Conservation (phyloP, 805 yeast species). For the Kluyveromyces nonfermentans region DNA sequence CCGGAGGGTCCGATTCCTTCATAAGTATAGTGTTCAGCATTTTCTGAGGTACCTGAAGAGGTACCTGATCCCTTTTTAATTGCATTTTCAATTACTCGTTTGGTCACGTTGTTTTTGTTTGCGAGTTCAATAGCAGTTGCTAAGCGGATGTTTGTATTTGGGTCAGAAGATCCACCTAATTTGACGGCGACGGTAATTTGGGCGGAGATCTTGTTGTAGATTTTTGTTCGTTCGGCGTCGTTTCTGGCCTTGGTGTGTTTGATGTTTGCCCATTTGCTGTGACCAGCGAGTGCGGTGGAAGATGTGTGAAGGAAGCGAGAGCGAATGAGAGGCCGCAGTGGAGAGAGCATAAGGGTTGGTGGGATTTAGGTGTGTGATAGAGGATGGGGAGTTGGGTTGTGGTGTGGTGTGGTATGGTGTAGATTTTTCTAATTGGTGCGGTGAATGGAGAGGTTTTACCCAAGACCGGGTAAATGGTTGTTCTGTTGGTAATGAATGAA, state of each 20-base stretch:
- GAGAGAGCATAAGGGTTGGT: no score
- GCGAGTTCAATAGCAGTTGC: slow-evolving; percentile 74
- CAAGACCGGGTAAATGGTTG: no score
- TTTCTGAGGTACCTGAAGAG: slow-evolving; percentile 37
- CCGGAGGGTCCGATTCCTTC: slow-evolving; percentile 95
- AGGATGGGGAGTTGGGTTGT: no score
- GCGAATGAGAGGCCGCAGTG: no score
- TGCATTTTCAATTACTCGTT: slow-evolving; percentile 80
- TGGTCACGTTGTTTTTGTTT: slow-evolving; percentile 60
- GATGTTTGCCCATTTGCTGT: slow-evolving; percentile 91
- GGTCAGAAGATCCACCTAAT: slow-evolving; percentile 50
- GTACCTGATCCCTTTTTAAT: slow-evolving; percentile 71
- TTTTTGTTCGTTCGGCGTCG: slow-evolving; percentile 66
- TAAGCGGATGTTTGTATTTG: slow-evolving; percentile 46
- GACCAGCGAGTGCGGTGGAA: slow-evolving; percentile 42
- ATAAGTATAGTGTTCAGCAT: slow-evolving; percentile 51
- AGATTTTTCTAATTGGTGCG: no score
- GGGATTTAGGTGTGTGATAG: no score
- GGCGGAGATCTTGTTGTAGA: slow-evolving; percentile 61
- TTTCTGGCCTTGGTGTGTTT: slow-evolving; percentile 91
- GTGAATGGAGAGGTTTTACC: no score
- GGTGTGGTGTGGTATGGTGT: no score
- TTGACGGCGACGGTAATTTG: slow-evolving; percentile 69
- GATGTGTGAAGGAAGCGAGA: not conserved
- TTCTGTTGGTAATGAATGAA: no score